Evolutionary conservation across 192 early-diverging fungal genomes (phyloP).

Genomic region (Gonapodya sp.): DNA sequence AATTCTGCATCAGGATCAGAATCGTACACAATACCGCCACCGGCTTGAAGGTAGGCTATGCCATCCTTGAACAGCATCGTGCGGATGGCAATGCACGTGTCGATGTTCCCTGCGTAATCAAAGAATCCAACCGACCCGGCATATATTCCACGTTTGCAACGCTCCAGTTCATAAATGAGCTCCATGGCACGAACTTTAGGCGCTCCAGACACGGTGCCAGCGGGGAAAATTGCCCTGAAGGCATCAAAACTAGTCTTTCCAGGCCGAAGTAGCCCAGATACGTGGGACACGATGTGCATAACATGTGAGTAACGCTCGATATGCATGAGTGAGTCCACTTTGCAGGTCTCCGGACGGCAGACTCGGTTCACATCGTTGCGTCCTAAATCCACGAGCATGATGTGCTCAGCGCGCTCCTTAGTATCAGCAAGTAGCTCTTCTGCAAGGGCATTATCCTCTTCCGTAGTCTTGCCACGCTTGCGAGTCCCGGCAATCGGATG

Average conservation of each 20-base stretch:
- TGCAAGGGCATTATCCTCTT: conserved; percentile 85
- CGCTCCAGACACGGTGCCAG: conserved; percentile 95
- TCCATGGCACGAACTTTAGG: conserved; percentile 97
- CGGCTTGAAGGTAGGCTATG: conserved; percentile 86
- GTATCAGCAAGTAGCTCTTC: conserved; percentile 79
- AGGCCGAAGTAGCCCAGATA: conserved; percentile 77
- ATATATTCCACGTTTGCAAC: conserved; percentile 86
- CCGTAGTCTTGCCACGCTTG: conserved; percentile 70
- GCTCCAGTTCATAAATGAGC: conserved; percentile 82
- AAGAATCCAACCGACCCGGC: conserved; percentile 86
- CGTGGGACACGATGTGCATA: conserved; percentile 99
- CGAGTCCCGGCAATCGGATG: conserved; percentile 98
- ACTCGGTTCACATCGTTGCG: conserved; percentile 97
- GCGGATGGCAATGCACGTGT: conserved; percentile 97
- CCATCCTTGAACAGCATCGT: conserved; percentile 98
- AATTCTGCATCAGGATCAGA: conserved; percentile 84
- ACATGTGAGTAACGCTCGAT: conserved; percentile 96
- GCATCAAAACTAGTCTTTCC: conserved; percentile 90
- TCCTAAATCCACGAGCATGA: conserved; percentile 98
- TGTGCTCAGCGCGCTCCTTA: conserved; percentile 96
- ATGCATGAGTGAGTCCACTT: conserved; percentile 93
- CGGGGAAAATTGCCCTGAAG: conserved; percentile 95
- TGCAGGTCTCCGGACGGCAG: conserved; percentile 84
- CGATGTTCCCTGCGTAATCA: conserved; percentile 82
- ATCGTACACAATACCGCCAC: conserved; percentile 96